These are phyloP conservation scores for Fusarium haematococcum DNA, from an alignment of 2,329 filamentous ascomycete genomes.

Conservation along the genomic window DNA sequence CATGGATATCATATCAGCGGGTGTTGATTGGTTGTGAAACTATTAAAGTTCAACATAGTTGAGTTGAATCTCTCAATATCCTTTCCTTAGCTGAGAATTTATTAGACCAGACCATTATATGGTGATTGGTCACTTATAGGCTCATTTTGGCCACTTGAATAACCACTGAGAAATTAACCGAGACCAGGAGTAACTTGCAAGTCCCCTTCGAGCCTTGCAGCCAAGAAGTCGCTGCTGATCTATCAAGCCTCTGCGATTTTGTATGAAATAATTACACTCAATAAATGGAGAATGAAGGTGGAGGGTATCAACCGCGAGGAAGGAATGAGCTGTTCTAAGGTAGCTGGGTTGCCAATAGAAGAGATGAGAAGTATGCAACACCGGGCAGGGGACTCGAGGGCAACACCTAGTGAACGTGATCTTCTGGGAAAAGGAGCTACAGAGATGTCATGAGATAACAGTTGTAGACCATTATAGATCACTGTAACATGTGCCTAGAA, in stretches of 20 bases:
- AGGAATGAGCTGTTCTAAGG: background rate
- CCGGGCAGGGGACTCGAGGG: background rate
- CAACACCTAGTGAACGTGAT: background rate
- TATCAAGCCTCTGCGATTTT: background rate
- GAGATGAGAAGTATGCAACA: background rate
- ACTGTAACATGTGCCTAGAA: background rate
- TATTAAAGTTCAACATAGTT: background rate
- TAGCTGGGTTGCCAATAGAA: background rate
- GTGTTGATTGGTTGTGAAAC: background rate
- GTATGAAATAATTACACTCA: background rate
- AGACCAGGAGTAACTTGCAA: background rate
- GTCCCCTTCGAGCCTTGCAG: background rate
- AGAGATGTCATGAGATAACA: background rate
- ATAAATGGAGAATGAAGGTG: background rate
- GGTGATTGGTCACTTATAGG: background rate
- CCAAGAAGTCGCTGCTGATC: background rate
- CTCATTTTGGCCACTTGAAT: background rate
- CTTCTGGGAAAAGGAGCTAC: background rate
- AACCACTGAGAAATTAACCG: background rate
- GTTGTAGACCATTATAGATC: background rate
- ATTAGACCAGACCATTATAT: background rate
- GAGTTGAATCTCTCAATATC: background rate
- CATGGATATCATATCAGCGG: background rate
- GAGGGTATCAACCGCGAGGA: background rate
- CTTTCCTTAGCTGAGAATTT: background rate